Evolutionary conservation across 805 yeast genomes (phyloP), one percentile per base, ranked within the genome.

Genomic region (Candida andamanensis): DNA sequence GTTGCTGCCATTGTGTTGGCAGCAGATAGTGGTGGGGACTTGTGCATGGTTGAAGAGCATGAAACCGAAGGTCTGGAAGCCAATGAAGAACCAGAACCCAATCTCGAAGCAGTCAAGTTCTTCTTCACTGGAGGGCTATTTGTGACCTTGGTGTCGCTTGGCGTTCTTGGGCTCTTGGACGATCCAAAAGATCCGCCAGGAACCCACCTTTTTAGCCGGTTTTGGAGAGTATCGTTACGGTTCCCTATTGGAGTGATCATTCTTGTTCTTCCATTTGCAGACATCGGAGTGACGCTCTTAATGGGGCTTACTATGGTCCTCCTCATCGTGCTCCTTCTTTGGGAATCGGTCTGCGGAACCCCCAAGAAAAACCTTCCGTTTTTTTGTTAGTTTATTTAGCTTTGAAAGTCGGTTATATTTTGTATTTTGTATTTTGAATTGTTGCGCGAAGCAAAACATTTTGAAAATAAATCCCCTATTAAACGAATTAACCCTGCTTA

Each of bases 21-120:
- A 17, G 83, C 81, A 2, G 81, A 76, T 54, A 68, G 80, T 3
- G 78, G 73, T 13, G 74, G 73, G 2, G 76, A 73, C 15, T 45
- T 76, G 32, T 53, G 64, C 9, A 44, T 50, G 15, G 28, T 55
- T 13, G 60, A 58, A 15, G 52, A 30, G 7, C 20, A 32, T 14
- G 22, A 4, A 5, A 15, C 24, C 16, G 37, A 19, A 16, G 22
- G 25, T 7, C 32, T 17, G 7, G 19, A 26, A 24, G 35, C 29
- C 13, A 19, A 5, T 3, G 37, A 25, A 25, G 51, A 36, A 26
- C 65, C 60, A 13, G 59, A 50, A 20, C 67, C 57, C 31, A 44
- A 52, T 3, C 41, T 58, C 34, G 54, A 58, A 29, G 76, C 72
- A 2, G 53, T 74, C 10, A 47, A 72, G 15, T 62, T 73, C 32